phyloP scores from a whole-genome alignment of 176 grass and related monocot genomes.

The Juncus inflexus region DNA sequence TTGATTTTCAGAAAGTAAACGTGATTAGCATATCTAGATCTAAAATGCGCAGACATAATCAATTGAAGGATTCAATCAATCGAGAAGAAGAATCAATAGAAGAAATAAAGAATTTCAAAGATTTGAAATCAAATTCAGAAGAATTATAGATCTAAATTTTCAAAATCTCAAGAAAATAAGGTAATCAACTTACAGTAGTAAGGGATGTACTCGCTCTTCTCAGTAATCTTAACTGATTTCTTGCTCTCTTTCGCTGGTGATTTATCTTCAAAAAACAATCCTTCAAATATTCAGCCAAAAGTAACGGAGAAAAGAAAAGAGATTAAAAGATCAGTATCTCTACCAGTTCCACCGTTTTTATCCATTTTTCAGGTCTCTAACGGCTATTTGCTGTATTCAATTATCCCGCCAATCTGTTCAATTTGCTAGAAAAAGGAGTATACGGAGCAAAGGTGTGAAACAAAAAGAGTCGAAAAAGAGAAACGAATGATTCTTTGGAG shows the following conservation, averaged over 20 bases:
- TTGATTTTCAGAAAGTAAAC: background rate
- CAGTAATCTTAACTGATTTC: conserved; percentile 15
- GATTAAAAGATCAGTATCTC: background rate
- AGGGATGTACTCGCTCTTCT: conserved; percentile 22
- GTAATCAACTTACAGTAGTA: conserved; percentile 17
- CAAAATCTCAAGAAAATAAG: background rate
- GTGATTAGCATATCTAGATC: too few relatives aligned
- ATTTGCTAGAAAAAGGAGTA: too few relatives aligned
- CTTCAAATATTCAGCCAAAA: background rate
- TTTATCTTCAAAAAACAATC: conserved; percentile 1
- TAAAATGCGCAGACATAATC: too few relatives aligned
- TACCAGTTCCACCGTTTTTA: background rate
- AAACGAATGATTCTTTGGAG: too few relatives aligned
- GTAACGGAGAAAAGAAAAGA: background rate
- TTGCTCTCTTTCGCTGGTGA: conserved; percentile 11
- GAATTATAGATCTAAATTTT: background rate
- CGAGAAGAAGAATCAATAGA: too few relatives aligned
- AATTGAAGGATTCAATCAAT: too few relatives aligned
- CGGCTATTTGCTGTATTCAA: too few relatives aligned
- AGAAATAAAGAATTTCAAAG: background rate
- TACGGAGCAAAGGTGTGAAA: too few relatives aligned
- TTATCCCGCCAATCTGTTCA: too few relatives aligned
- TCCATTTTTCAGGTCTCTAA: conserved; percentile 8
- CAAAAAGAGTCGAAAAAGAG: too few relatives aligned
- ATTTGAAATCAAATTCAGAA: conserved; percentile 8